Conservation (phyloP, 805 yeast species). For the Babjeviella inositovora region DNA sequence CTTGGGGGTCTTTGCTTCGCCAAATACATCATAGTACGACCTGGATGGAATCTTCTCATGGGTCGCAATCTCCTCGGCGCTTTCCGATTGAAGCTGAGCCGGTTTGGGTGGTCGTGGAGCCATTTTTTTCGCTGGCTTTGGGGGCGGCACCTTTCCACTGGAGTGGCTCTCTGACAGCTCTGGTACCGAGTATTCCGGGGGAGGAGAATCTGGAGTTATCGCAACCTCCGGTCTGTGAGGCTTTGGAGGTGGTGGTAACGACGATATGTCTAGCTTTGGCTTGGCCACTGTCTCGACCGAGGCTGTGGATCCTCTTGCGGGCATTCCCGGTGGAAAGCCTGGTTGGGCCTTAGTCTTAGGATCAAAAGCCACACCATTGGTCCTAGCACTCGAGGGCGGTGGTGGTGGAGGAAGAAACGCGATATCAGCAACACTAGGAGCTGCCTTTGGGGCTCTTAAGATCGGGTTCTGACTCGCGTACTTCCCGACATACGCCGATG, state of each 20-base stretch:
- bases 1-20: conserved; percentile 1
- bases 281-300: background rate
- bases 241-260: conserved; percentile 4
- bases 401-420: conserved; percentile 1
- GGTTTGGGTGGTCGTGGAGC: conserved; percentile 1
- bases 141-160: conserved; percentile 15
- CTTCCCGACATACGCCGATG: too few relatives aligned
- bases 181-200: background rate
- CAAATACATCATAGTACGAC: conserved; percentile 7
- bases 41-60: conserved; percentile 6
- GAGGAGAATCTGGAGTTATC: background rate
- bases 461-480: too few relatives aligned
- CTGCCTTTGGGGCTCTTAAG: conserved; percentile 1
- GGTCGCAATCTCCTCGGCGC: background rate
- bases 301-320: conserved; percentile 1
- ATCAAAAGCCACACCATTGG: too few relatives aligned
- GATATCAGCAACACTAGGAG: conserved; percentile 1
- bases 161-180: conserved; percentile 1
- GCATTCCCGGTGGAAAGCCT: too few relatives aligned
- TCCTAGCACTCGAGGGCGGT: too few relatives aligned
- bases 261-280: conserved; percentile 1
- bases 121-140: conserved; percentile 17
- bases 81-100: background rate
- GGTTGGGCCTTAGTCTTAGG: too few relatives aligned
- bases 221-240: conserved; percentile 2